phyloP scores from a whole-genome alignment of 2,329 filamentous ascomycete genomes.

The Aspergillus phoenicis region DNA sequence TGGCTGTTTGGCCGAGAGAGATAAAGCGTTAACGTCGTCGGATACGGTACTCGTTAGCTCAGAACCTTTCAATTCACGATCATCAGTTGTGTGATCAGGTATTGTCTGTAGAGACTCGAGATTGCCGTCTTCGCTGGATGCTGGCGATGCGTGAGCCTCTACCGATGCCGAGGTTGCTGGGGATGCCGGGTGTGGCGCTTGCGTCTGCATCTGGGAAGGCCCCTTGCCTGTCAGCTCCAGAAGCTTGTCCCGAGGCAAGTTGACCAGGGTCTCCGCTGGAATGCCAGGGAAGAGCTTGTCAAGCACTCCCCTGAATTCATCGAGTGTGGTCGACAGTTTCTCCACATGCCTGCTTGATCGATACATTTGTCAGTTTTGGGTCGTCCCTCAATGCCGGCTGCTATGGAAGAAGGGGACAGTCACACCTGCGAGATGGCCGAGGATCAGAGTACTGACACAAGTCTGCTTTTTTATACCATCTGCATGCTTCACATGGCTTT shows the following conservation, averaged over 20 bases:
- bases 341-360: constrained; percentile 46
- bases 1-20: constrained; percentile 61
- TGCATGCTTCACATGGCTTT: constrained; percentile 79
- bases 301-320: constrained; percentile 66
- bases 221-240: constrained; percentile 54
- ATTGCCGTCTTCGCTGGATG: constrained; percentile 54
- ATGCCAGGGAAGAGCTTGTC: constrained; percentile 65
- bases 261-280: constrained; percentile 54
- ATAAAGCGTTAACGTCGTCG: constrained; percentile 72
- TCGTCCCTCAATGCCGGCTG: background rate
- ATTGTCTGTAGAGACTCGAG: constrained; percentile 69
- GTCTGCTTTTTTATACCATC: constrained; percentile 78
- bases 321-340: constrained; percentile 65
- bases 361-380: constrained; percentile 13
- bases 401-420: constrained; percentile 4
- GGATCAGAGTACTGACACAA: constrained; percentile 81
- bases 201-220: constrained; percentile 30
- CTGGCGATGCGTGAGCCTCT: constrained; percentile 44
- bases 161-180: constrained; percentile 53
- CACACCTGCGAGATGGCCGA: constrained; percentile 74
- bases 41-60: constrained; percentile 65
- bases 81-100: constrained; percentile 61
- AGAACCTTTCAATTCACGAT: constrained; percentile 51
- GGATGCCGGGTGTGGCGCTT: constrained; percentile 38
- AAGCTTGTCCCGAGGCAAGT: constrained; percentile 62